Evolutionary conservation across 2,329 filamentous ascomycete genomes (phyloP).

Genomic region (Alternaria triticimaculans): DNA sequence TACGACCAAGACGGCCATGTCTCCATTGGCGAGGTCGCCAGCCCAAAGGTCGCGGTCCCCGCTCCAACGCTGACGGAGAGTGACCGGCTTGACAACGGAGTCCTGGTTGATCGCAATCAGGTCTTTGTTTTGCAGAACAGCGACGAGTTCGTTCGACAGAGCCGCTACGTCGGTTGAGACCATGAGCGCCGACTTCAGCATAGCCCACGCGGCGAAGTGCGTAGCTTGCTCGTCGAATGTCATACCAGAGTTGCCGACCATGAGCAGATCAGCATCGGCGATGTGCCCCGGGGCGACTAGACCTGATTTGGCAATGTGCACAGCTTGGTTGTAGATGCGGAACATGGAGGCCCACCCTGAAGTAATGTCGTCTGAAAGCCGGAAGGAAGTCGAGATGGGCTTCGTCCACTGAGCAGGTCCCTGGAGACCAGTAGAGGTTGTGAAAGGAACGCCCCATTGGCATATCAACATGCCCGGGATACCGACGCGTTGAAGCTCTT

Average conservation of each 20-base stretch:
- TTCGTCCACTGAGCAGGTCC: conserved; percentile 26
- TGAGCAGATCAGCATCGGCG: conserved; percentile 27
- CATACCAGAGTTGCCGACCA: conserved; percentile 25
- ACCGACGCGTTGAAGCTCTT: conserved; percentile 23
- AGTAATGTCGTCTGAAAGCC: conserved; percentile 25
- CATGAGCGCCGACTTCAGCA: conserved; percentile 31
- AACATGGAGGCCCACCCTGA: conserved; percentile 22
- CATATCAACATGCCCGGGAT: conserved; percentile 27
- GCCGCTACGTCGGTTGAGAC: conserved; percentile 23
- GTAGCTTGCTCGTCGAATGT: conserved; percentile 30
- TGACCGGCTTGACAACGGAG: conserved; percentile 26
- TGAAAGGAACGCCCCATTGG: conserved; percentile 25
- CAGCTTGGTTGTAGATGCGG: conserved; percentile 29
- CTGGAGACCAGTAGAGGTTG: conserved; percentile 18
- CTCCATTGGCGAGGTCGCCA: conserved; percentile 27
- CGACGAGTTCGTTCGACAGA: conserved; percentile 16
- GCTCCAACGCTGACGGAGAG: conserved; percentile 26
- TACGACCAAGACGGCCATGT: conserved; percentile 25
- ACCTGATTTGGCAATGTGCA: conserved; percentile 27
- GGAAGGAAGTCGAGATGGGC: conserved; percentile 26
- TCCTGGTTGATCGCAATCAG: conserved; percentile 29
- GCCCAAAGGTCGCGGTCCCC: conserved; percentile 25
- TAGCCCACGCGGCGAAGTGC: conserved; percentile 29
- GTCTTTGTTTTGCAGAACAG: conserved; percentile 29
- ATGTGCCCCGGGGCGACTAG: conserved; percentile 22